Evolutionary conservation across 768 basidiomycete species (phyloP).

Genomic region (Galerina marginata): DNA sequence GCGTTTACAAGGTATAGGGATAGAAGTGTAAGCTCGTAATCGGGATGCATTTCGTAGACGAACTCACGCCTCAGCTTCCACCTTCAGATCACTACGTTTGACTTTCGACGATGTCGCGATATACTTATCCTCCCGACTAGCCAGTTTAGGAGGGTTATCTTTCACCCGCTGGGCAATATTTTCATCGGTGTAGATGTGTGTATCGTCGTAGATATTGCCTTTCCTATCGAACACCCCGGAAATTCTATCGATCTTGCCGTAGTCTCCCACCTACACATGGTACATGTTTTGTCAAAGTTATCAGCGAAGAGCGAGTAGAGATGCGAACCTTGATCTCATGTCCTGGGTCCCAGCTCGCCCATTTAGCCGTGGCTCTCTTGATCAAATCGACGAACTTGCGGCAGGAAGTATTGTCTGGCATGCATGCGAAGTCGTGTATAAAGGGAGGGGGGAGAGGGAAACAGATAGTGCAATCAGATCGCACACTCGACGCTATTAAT

Average conservation of each 20-base stretch:
- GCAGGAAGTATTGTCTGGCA: background rate
- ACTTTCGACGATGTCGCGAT: background rate
- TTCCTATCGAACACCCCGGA: background rate
- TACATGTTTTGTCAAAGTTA: background rate
- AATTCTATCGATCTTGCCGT: background rate
- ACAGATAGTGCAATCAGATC: no score
- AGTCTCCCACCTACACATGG: background rate
- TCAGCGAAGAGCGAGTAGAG: background rate
- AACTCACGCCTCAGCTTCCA: background rate
- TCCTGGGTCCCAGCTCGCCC: constrained; percentile 1
- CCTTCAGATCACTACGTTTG: background rate
- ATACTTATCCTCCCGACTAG: background rate
- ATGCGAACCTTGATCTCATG: background rate
- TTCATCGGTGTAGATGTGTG: background rate
- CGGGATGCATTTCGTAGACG: background rate
- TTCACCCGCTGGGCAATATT: background rate
- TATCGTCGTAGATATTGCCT: background rate
- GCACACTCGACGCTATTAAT: no score
- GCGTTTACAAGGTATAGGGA: background rate
- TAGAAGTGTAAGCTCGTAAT: background rate
- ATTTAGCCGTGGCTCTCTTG: background rate
- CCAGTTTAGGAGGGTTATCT: background rate
- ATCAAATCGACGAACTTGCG: background rate
- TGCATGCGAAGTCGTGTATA: no score
- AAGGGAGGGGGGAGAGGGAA: no score